phyloP scores from a whole-genome alignment of 2,329 filamentous ascomycete genomes.

The Scortechinia acanthostroma region DNA sequence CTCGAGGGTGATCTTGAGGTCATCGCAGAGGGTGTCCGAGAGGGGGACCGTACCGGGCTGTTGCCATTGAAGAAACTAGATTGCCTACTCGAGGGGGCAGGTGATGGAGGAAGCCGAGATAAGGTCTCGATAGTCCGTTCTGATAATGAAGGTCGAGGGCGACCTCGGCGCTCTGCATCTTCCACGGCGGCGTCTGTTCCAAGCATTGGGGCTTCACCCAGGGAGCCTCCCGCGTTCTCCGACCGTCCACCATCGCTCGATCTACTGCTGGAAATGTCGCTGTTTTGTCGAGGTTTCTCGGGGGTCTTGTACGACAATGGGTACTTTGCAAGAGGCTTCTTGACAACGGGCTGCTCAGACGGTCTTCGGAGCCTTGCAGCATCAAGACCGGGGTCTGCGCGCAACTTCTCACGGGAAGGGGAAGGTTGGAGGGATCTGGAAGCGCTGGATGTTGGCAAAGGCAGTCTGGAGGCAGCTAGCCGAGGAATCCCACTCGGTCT shows the following conservation, averaged over 20 bases:
- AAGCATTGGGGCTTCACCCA: not conserved
- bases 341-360: not conserved
- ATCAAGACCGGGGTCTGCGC: constrained; percentile 26
- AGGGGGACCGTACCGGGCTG: constrained; percentile 41
- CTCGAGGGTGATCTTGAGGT: constrained; percentile 13
- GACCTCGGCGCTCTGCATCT: not conserved
- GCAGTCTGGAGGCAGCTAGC: constrained; percentile 32
- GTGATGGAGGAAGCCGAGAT: constrained; percentile 44
- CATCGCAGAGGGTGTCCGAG: constrained; percentile 40
- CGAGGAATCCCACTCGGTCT: constrained; percentile 31
- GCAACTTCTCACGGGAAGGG: constrained; percentile 30
- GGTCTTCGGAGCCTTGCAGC: constrained; percentile 20
- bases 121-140: constrained; percentile 56
- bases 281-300: not conserved
- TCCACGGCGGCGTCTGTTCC: not conserved
- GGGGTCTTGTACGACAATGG: not conserved
- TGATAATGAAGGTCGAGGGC: constrained; percentile 32
- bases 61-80: constrained; percentile 46
- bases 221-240: not conserved
- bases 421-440: constrained; percentile 24
- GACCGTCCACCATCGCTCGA: not conserved
- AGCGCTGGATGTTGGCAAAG: constrained; percentile 26
- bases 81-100: constrained; percentile 36
- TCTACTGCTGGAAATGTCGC: not conserved
- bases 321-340: not conserved